Conservation (phyloP, 2,329 filamentous ascomycete species). For the Epichloe glyceriae region DNA sequence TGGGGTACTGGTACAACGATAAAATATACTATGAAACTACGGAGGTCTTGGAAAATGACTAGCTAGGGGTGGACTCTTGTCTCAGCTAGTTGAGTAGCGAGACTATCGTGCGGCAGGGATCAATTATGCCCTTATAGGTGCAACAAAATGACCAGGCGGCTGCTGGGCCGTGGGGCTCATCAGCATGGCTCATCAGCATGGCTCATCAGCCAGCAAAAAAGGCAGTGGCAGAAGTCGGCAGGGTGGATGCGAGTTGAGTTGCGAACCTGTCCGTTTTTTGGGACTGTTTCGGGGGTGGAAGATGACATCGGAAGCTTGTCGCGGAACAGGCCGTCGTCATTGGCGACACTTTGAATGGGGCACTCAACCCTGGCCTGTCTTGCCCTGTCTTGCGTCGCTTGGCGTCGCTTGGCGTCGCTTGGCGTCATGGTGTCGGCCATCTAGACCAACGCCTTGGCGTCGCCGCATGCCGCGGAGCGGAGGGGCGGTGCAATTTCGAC, state of each 20-base stretch:
- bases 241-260: not conserved
- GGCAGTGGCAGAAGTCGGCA: not conserved
- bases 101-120: no score
- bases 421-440: not conserved
- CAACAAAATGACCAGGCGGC: no score
- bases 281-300: not conserved
- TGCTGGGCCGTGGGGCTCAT: no score
- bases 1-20: no score
- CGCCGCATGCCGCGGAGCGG: conserved; percentile 10
- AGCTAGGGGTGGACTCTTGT: no score
- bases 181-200: no score
- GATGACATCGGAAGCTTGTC: not conserved
- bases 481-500: conserved; percentile 17
- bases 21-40: no score
- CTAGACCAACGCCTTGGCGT: no score
- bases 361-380: no score
- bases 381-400: not conserved
- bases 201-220: not conserved
- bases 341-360: not conserved
- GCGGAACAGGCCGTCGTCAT: not conserved
- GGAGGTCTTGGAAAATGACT: no score
- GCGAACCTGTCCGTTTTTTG: not conserved
- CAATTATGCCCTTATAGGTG: no score
- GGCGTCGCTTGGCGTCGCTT: not conserved
- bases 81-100: no score